Evolutionary conservation across 2,329 filamentous ascomycete species (phyloP).

Genomic region (Apiospora sp.): DNA sequence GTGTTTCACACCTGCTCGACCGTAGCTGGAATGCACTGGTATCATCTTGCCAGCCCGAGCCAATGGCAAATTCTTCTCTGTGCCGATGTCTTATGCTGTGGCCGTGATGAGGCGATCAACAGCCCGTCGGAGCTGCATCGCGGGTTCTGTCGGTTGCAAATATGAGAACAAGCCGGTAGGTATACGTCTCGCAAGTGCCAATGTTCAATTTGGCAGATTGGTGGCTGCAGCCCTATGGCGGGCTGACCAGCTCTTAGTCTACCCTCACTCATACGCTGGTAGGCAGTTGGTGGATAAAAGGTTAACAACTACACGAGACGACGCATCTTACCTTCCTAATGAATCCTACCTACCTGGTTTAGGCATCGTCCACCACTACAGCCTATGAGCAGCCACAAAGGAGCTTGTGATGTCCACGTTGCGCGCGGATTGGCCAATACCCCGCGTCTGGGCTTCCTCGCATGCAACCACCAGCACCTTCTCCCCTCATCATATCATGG

Average conservation of each 20-base stretch:
- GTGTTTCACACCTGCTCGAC: background rate
- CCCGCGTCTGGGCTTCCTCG: conserved; percentile 10
- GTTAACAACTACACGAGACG: background rate
- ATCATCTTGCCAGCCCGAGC: background rate
- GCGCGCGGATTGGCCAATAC: conserved; percentile 14
- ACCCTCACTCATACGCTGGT: background rate
- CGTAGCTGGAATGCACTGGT: background rate
- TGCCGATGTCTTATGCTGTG: background rate
- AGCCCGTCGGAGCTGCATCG: background rate
- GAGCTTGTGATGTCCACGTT: conserved; percentile 8
- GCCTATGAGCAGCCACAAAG: background rate
- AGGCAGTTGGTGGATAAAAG: background rate
- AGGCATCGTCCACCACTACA: background rate
- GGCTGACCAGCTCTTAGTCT: background rate
- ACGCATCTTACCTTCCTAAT: background rate
- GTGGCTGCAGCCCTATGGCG: background rate
- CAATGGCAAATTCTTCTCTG: background rate
- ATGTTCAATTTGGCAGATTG: background rate
- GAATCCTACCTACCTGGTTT: background rate
- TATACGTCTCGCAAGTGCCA: background rate
- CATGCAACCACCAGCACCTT: background rate
- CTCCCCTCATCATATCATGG: background rate
- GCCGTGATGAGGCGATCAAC: background rate
- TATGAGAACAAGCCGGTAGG: background rate
- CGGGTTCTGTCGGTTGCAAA: background rate